Conservation (phyloP, 2,329 filamentous ascomycete species). For the Diaporthe citri region DNA sequence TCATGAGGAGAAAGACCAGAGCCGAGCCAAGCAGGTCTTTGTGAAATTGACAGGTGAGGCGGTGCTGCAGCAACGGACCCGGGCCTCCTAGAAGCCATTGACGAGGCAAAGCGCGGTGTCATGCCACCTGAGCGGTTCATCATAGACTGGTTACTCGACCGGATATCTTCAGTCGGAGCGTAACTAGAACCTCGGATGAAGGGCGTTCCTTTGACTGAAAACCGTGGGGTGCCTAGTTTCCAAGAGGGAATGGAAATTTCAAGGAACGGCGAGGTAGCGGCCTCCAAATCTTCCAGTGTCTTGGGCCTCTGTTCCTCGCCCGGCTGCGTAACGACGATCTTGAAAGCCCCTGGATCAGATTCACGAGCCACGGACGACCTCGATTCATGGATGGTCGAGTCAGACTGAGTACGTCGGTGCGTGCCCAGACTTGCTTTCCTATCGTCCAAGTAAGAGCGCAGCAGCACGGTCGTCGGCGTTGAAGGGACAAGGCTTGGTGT, state of each 20-base stretch:
- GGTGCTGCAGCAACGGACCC: slow-evolving; percentile 55
- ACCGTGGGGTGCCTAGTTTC: slow-evolving; percentile 84
- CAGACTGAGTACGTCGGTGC: slow-evolving; percentile 77
- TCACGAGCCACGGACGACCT: slow-evolving; percentile 57
- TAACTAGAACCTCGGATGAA: slow-evolving; percentile 86
- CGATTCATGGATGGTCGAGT: slow-evolving; percentile 80
- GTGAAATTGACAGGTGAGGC: slow-evolving; percentile 48
- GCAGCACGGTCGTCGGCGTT: slow-evolving; percentile 50
- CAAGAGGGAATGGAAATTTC: slow-evolving; percentile 87
- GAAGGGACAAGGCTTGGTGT: slow-evolving; percentile 56
- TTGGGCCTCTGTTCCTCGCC: slow-evolving; percentile 70
- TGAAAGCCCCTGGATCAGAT: slow-evolving; percentile 77
- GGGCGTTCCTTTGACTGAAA: slow-evolving; percentile 81
- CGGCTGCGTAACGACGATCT: slow-evolving; percentile 83
- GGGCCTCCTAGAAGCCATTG: slow-evolving; percentile 50
- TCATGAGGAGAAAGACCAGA: slow-evolving; percentile 55
- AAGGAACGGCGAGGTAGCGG: slow-evolving; percentile 65
- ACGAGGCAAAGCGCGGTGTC: slow-evolving; percentile 48
- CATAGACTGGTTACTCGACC: slow-evolving; percentile 71
- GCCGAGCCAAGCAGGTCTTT: slow-evolving; percentile 49
- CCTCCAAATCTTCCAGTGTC: slow-evolving; percentile 70
- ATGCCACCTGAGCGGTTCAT: slow-evolving; percentile 54
- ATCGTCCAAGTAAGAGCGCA: slow-evolving; percentile 51
- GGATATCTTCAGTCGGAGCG: slow-evolving; percentile 79
- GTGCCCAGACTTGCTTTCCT: slow-evolving; percentile 49